These are phyloP conservation scores for Sphagnurus paluster DNA, from an alignment of 1,284 basidiomycete species.

Conservation along the genomic window DNA sequence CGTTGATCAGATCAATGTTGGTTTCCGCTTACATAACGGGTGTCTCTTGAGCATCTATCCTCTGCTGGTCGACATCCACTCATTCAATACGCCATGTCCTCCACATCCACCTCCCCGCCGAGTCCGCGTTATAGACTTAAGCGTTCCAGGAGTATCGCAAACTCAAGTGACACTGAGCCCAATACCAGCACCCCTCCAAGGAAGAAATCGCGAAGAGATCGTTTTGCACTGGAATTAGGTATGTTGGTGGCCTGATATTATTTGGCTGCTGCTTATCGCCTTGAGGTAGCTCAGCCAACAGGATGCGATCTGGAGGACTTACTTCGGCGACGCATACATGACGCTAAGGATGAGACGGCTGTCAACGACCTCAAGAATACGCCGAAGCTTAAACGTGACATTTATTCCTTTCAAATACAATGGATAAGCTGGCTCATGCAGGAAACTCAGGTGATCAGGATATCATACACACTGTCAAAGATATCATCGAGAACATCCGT, in stretches of 20 bases:
- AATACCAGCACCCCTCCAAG: slow-evolving; percentile 16
- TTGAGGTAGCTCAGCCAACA: slow-evolving; percentile 10
- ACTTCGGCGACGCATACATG: slow-evolving; percentile 14
- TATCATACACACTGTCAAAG: slow-evolving; percentile 21
- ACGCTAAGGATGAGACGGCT: slow-evolving; percentile 14
- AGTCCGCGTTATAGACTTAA: slow-evolving; percentile 15
- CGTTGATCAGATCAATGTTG: slow-evolving; percentile 15
- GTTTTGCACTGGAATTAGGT: slow-evolving; percentile 3
- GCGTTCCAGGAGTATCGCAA: slow-evolving; percentile 9
- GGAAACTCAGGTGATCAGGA: slow-evolving; percentile 19
- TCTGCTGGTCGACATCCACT: background rate
- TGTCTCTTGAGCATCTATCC: background rate
- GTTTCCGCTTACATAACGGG: slow-evolving; percentile 3
- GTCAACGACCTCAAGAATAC: slow-evolving; percentile 20
- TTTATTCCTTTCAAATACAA: background rate
- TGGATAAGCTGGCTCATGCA: background rate
- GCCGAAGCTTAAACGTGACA: slow-evolving; percentile 16
- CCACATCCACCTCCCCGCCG: slow-evolving; percentile 10
- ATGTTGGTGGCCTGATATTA: background rate
- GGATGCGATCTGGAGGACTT: slow-evolving; percentile 19
- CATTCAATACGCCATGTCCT: slow-evolving; percentile 8
- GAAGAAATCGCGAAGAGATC: slow-evolving; percentile 17
- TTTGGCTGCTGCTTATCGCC: background rate
- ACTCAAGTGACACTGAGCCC: slow-evolving; percentile 25
- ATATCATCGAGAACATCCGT: slow-evolving; percentile 32